Evolutionary conservation across 176 grass and related monocot genomes (phyloP).

Genomic region (Coix lacrymajobi): DNA sequence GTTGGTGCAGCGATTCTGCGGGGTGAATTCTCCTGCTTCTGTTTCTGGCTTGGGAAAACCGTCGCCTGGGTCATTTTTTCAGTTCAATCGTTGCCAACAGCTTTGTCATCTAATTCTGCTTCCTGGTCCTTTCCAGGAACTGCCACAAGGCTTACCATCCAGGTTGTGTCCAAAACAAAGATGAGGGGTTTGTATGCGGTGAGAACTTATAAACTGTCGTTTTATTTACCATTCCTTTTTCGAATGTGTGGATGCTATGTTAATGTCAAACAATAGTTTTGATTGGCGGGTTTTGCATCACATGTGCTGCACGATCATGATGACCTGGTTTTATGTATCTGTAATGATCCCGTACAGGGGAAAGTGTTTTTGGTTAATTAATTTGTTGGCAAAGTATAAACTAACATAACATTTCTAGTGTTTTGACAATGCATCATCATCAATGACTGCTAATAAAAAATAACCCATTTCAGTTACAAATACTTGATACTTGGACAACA

Average conservation of each 20-base stretch:
- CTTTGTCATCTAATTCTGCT: conserved; percentile 5
- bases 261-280: background rate
- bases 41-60: background rate
- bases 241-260: background rate
- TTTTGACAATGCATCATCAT: background rate
- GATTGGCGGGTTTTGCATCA: background rate
- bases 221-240: background rate
- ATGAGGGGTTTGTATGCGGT: conserved; percentile 58
- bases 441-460: background rate
- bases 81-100: background rate
- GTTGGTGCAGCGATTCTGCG: background rate
- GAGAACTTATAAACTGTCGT: background rate
- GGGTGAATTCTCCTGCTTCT: background rate
- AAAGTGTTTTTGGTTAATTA: background rate
- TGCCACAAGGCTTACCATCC: conserved; percentile 82
- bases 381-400: background rate
- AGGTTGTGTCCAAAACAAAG: conserved; percentile 34
- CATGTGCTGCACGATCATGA: background rate
- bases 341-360: background rate
- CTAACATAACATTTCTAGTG: background rate
- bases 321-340: background rate
- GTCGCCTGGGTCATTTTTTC: background rate
- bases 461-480: background rate
- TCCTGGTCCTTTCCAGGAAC: conserved; percentile 50
- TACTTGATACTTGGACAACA: background rate